Base-by-base conservation (phyloP, 106 monocot genomes). In the Posidonia australis region DNA sequence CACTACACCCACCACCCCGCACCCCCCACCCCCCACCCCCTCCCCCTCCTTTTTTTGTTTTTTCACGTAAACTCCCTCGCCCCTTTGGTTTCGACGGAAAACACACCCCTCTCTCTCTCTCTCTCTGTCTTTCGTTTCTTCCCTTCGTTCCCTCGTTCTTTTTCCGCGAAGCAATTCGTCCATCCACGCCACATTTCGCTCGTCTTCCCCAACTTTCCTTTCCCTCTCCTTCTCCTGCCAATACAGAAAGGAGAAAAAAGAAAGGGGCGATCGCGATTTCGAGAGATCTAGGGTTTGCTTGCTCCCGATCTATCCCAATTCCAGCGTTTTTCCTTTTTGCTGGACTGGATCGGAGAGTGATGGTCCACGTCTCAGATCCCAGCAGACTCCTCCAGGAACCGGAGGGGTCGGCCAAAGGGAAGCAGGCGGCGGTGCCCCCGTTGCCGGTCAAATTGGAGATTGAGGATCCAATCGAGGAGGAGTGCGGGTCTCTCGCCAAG, bases 401-500 rank as follows among this genome's bases (percentile, higher is more conserved):
- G 36, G 61, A 61, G 52, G 6, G 16, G 16, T 19, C 4, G 23
- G 49, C 16, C 42, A 62, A 17, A 49, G 76, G 64, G 59, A 54
- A 27, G 22, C 58, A 67, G 64, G 54, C 32, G 54, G 49, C 46
- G 66, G 14, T 47, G 42, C 25, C 43, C 31, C 51, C 60, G 51
- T 10, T 56, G 54, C 22, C 64, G 70, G 89, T 85, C 67, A 83
- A 90, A 75, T 4, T 78, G 71, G 85, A 85, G 78, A 30, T 80
- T 23, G 85, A 83, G 60, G 85, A 90, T 52, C 42, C 72, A 9
- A 64, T 78, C 46, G 80, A 83, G 25, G 90, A 85, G 31, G 78
- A 83, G 73, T 76, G 77, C 65, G 85, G 90, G 5, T 73, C 90
- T 22, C 45, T 70, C 3, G 54, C 71, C 51, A 85, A 90, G 80